Percentiles rank a stretch among this genome's conserved stretches.
Evolutionary conservation across 768 basidiomycete genomes (phyloP).

Genomic region (Leccinum barrowsii): DNA sequence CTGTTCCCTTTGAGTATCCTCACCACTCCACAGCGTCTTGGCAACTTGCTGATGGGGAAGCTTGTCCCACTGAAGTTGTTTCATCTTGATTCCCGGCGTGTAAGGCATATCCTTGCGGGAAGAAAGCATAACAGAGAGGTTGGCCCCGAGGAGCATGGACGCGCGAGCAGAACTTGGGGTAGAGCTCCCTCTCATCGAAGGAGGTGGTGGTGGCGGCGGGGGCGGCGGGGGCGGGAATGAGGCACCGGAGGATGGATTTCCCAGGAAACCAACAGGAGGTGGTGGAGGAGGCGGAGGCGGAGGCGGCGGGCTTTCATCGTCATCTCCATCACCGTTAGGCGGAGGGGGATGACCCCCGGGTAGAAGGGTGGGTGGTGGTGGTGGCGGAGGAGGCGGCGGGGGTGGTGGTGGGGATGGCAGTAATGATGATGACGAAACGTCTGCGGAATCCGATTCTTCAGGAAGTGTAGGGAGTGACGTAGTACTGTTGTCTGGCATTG

Average conservation of each 20-base stretch:
- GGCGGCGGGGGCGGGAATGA: background rate
- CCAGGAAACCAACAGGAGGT: too few relatives aligned
- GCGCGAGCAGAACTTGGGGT: conserved; percentile 50
- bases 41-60: conserved; percentile 83
- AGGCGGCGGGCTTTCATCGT: too few relatives aligned
- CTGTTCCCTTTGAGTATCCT: conserved; percentile 59
- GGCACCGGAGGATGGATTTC: too few relatives aligned
- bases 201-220: conserved; percentile 36
- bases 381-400: conserved; percentile 18
- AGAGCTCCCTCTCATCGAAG: conserved; percentile 32
- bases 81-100: conserved; percentile 89
- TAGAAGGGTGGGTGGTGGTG: background rate
- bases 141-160: conserved; percentile 57
- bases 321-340: too few relatives aligned
- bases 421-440: conserved; percentile 26
- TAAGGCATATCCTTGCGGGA: conserved; percentile 83
- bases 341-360: too few relatives aligned
- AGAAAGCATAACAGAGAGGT: conserved; percentile 51
- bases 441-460: conserved; percentile 34
- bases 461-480: conserved; percentile 36
- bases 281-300: background rate
- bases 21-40: conserved; percentile 83
- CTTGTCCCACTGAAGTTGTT: conserved; percentile 98
- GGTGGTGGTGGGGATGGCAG: conserved; percentile 25
- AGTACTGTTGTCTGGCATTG: conserved; percentile 37